Evolutionary conservation across 495 filamentous ascomycete genomes (phyloP), one percentile per base, ranked within the genome.

Genomic region (Durotheca rogersii): DNA sequence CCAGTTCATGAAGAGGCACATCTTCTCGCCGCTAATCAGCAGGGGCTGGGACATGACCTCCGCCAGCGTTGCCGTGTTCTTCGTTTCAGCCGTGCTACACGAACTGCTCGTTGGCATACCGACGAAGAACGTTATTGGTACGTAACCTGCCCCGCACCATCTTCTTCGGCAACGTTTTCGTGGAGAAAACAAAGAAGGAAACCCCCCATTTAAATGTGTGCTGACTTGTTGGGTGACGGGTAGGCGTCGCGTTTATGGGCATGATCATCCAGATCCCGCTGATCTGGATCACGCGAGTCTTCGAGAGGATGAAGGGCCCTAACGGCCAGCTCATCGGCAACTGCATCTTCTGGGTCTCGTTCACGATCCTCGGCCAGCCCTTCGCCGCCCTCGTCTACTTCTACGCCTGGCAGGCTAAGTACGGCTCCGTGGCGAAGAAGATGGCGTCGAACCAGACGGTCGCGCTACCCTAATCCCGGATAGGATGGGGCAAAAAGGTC

Each of bases 391-490:
- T 97, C 25, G 64, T 93, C 53, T 98, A 98, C 66, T 98, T 95
- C 67, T 96, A 95, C 64, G 93, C 90, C 10, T 98, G 93, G 93
- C 92, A 96, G 67, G 90, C 89, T 14, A 98, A 98, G 71, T 95
- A 95, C 65, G 93, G 93, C 14, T 90, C 82, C 58, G 74, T 78
- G 7, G 69, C 70, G 30, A 69, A 61, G 61, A 60, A 36, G 31
- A 57, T 65, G 62, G 62, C 54, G 15, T 29, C 43, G 33, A 44
- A 53, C 6, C 47, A 57, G 15, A 25, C 41, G 10, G 16, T 39
- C 2, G 23, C 36, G 33, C 3, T 41, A 14, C 25, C 23, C 4
- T 64, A 58, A 42, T 2, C 19, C 1, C n/a, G 11, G 23, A 20
- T 6, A 12, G 9, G 23, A n/a, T n/a, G n/a, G n/a, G n/a, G n/a